Conservation (phyloP, 257 asterid species). For the Penstemon newberryi region DNA sequence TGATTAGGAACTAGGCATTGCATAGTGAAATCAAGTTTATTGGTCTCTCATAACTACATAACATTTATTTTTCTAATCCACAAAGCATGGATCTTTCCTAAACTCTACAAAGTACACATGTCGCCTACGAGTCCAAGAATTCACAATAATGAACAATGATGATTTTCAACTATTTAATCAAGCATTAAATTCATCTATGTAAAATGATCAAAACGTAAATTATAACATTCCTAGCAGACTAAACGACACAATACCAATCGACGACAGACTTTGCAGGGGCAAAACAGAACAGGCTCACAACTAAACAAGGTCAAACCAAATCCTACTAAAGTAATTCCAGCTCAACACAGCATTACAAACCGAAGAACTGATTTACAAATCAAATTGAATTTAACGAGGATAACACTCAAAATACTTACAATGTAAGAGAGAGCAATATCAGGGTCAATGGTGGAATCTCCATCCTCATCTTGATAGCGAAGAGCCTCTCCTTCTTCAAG, state of each 20-base stretch:
- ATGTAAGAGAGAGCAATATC: conserved; percentile 92
- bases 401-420: conserved; percentile 45
- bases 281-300: not conserved
- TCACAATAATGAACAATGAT: conserved; percentile 21
- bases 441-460: conserved; percentile 82
- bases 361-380: conserved; percentile 24
- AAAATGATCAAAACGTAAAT: conserved; percentile 12
- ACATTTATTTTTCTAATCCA: conserved; percentile 11
- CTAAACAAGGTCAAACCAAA: conserved; percentile 31
- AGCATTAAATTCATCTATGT: conserved; percentile 20
- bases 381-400: not conserved
- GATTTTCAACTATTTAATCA: conserved; percentile 20
- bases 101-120: conserved; percentile 26
- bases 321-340: conserved; percentile 22
- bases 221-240: conserved; percentile 24
- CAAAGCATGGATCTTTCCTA: not conserved
- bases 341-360: conserved; percentile 21
- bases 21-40: conserved; percentile 6
- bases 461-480: conserved; percentile 41
- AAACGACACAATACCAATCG: conserved; percentile 1
- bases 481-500: conserved; percentile 98
- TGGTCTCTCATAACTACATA: conserved; percentile 4
- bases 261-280: conserved; percentile 21
- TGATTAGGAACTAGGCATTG: conserved; percentile 17
- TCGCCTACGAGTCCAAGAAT: conserved; percentile 17